Evolutionary conservation across 768 basidiomycete genomes (phyloP), one percentile per base, ranked within the genome.

Genomic region (Hemileccinum rubropunctum): DNA sequence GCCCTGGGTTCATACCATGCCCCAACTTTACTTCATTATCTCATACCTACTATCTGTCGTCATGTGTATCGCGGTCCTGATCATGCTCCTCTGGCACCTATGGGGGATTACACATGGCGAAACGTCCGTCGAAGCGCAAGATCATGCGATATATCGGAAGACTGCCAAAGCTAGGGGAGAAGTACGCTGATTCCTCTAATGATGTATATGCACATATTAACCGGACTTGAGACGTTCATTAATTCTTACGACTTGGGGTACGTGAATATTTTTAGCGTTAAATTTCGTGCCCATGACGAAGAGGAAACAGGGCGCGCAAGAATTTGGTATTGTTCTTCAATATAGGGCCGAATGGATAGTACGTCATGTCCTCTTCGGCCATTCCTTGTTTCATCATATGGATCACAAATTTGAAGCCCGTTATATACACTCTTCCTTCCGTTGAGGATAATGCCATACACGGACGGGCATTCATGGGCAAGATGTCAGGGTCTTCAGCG

Each of bases 221-320:
- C 39, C 32, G 38, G 20, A 27, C 23, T 53, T 12, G 34, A 91
- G 89, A 73, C 73, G 1, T 98, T 94, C 60, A 76, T 91, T 11
- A 98, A 98, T 60, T 92, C 88, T 2, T 99, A 93, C 63, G 90
- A 98, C 65, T 72, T 95, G 4, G 95, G 94, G 80, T 86, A 63
- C 36, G 76, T 61, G 23, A n/a, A 11, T 46, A 49, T 23, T 7
- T 17, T 45, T 48, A n/a, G 11, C 12, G 13, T n/a, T 9, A 21
- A 20, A 13, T 42, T 39, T 39, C 18, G 15, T 23, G 8, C 28
- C 18, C 21, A 14, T 28, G 11, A 27, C 54, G 10, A 33, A 49
- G 14, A 10, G 7, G 18, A 4, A 9, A 35, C 39, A 42, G 60
- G 81, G 81, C 21, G 60, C 68, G 72, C 44, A 76, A 74, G 59